Conservation (phyloP, 1,284 basidiomycete genomes). For the Sporisorium scitamineum region DNA sequence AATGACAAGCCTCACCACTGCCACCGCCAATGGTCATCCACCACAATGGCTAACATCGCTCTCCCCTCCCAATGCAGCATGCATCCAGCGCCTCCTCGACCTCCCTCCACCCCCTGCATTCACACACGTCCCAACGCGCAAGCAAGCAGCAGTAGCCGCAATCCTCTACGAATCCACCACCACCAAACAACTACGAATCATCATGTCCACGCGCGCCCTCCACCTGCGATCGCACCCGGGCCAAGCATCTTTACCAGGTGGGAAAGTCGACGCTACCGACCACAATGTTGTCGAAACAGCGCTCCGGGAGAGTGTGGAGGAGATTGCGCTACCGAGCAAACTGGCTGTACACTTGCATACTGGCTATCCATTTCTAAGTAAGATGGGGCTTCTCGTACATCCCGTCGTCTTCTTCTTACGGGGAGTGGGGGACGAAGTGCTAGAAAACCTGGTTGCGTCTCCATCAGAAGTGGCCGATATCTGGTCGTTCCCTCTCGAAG, state of each 20-base stretch:
- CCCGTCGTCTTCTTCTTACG: constrained; percentile 45
- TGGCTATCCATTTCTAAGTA: constrained; percentile 46
- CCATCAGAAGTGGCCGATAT: constrained; percentile 49
- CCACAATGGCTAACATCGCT: constrained; percentile 23
- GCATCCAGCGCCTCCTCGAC: constrained; percentile 27
- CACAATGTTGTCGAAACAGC: constrained; percentile 33
- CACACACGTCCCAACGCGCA: constrained; percentile 29
- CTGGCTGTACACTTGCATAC: constrained; percentile 40
- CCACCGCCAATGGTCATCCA: background rate
- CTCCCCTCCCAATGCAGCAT: constrained; percentile 10
- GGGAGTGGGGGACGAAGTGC: constrained; percentile 9
- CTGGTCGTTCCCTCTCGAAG: constrained; percentile 32
- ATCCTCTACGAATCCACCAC: constrained; percentile 35
- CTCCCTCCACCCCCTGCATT: constrained; percentile 25
- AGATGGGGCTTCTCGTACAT: constrained; percentile 53
- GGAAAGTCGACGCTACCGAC: constrained; percentile 45
- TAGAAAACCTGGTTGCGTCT: constrained; percentile 16
- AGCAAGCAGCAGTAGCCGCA: constrained; percentile 51
- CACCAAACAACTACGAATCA: constrained; percentile 20
- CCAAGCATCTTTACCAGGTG: constrained; percentile 53
- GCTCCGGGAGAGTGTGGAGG: constrained; percentile 50
- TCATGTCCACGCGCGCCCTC: constrained; percentile 53
- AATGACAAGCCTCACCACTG: background rate
- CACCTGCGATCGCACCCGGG: constrained; percentile 54
- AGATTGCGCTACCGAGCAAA: constrained; percentile 28